A percentile compares a stretch with the other conserved stretches of the same genome.
Conservation (phyloP, 176 grass and related monocot species). For the Leersia perrieri region DNA sequence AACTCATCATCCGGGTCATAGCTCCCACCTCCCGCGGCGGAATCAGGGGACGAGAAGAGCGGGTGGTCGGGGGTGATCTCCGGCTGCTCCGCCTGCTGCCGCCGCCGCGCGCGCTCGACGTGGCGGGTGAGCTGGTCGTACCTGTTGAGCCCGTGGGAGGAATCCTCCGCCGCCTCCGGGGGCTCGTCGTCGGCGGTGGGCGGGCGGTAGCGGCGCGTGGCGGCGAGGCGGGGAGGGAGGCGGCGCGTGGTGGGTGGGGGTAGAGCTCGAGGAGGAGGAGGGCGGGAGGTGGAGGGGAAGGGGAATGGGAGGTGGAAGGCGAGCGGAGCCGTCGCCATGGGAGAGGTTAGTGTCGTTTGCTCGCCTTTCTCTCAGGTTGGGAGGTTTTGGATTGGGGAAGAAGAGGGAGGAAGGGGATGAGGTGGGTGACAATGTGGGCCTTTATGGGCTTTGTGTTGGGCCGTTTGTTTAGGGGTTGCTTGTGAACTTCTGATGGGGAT, state of each 20-base stretch:
- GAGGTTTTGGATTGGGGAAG: slow-evolving; percentile 43
- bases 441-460: not conserved
- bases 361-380: not conserved
- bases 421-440: not conserved
- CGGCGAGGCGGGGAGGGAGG: slow-evolving; percentile 1
- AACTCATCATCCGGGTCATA: slow-evolving; percentile 63
- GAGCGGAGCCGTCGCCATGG: slow-evolving; percentile 41
- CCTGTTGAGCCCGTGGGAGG: slow-evolving; percentile 73
- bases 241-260: not conserved
- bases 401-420: slow-evolving; percentile 22
- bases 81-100: slow-evolving; percentile 43
- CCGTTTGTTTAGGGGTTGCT: too few species aligned
- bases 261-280: not conserved
- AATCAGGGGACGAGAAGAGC: slow-evolving; percentile 36
- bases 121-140: slow-evolving; percentile 62
- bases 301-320: slow-evolving; percentile 40
- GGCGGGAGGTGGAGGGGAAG: slow-evolving; percentile 39
- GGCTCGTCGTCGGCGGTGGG: slow-evolving; percentile 70
- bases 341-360: not conserved
- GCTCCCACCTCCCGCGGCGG: slow-evolving; percentile 17
- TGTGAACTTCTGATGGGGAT: too few species aligned
- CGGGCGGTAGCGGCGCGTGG: slow-evolving; percentile 50
- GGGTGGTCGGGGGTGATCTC: slow-evolving; percentile 54
- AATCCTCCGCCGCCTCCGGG: slow-evolving; percentile 84
- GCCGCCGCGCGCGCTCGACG: slow-evolving; percentile 56